Evolutionary conservation across 2,329 filamentous ascomycete species (phyloP).

Genomic region (Colletotrichum melonis): DNA sequence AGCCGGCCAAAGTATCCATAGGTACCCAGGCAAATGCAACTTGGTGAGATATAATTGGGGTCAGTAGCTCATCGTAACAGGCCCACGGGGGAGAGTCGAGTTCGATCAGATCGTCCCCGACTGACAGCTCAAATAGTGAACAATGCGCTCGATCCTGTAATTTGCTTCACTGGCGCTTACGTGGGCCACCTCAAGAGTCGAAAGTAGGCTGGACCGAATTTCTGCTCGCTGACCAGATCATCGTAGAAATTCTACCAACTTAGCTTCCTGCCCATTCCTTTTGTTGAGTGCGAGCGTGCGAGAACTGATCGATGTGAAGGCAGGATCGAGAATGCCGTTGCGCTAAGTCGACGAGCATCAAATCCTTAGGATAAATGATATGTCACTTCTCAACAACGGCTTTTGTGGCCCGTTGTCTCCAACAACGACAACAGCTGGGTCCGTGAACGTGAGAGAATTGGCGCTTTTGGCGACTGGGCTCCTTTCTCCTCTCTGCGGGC

Average conservation of each 20-base stretch:
- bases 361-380: slow-evolving; percentile 10
- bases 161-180: background rate
- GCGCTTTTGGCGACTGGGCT: background rate
- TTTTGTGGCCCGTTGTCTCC: background rate
- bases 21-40: background rate
- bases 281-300: background rate
- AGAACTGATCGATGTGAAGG: slow-evolving; percentile 1
- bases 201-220: background rate
- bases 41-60: background rate
- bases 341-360: background rate
- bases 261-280: slow-evolving; percentile 3
- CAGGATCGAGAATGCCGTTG: background rate
- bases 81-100: slow-evolving; percentile 2
- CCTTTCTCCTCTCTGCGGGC: background rate
- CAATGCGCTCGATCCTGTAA: background rate
- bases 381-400: slow-evolving; percentile 8
- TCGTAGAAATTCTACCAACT: background rate
- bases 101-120: background rate
- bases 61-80: background rate
- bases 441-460: background rate
- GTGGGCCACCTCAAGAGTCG: background rate
- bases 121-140: slow-evolving; percentile 15
- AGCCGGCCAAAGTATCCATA: background rate
- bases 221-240: background rate
- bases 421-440: background rate